Base-by-base conservation (phyloP, 2,329 filamentous ascomycete species). In the Neopestalotiopsis clavispora region DNA sequence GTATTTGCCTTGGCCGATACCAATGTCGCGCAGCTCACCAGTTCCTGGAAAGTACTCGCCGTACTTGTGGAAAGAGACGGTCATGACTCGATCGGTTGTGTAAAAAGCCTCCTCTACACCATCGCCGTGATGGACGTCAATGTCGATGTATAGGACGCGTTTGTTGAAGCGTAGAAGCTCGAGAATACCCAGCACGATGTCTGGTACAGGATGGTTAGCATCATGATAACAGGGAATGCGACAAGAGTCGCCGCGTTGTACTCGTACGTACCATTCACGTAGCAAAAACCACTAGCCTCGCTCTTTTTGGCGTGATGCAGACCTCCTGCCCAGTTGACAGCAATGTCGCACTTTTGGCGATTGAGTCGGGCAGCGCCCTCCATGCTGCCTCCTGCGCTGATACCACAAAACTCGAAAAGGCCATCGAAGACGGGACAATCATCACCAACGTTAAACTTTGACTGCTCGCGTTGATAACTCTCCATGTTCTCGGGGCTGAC, bases 401-500 rank as follows among this genome's bases (percentile, higher is more conserved):
- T 93, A 32, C 94, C 94, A 74, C 96, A 97, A 80, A 98, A 99
- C 76, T 97, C 93, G 79, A 95, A 98, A n/a, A 99, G 90, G 2
- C 96, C 96, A 77, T 98, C 95, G 75, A 99, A 99, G 23, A 99
- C 94, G 1, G 96, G 96, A 75, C 96, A 99, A 79, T 99, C 96
- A 75, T 98, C 96, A 49, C 95, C 93, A 69, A 98, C 94, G 69
- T 97, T 98, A 85, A 96, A 98, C 72, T 94, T 94, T 56, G 88
- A 92, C 80, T 98, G 95, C 80, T 99, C 96, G 75, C 95, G 93
- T 74, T 91, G 89, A 78, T 94, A 98, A 72, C 89, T 89, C 75
- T 99, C 97, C 94, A 98, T 98, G 79, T 99, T 99, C 83, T 99
- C 96, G 1, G 96, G 97, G 0, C 96, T 98, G 67, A 99, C 96